Evolutionary conservation across 2,329 filamentous ascomycete species (phyloP).

Genomic region (Colletotrichum siamense): DNA sequence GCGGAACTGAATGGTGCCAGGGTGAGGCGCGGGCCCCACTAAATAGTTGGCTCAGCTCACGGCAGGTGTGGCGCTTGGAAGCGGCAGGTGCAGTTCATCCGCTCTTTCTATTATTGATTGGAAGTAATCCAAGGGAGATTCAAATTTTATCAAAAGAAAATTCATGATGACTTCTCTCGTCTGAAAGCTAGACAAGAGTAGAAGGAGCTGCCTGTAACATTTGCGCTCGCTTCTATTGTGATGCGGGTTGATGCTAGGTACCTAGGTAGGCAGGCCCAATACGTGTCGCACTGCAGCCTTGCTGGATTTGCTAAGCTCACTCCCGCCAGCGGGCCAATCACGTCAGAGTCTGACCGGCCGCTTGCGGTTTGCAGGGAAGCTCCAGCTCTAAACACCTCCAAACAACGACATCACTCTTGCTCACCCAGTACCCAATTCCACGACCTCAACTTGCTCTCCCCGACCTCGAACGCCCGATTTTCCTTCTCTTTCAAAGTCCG

Average conservation of each 20-base stretch:
- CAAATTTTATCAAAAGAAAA: background rate
- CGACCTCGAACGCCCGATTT: background rate
- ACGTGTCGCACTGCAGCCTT: conserved; percentile 25
- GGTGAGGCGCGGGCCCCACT: conserved; percentile 2
- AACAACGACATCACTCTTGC: conserved; percentile 21
- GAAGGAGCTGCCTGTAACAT: background rate
- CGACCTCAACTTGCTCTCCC: background rate
- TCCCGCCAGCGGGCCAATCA: conserved; percentile 10
- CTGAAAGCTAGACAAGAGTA: background rate
- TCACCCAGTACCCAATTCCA: background rate
- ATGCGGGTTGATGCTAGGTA: background rate
- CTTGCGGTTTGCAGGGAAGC: conserved; percentile 22
- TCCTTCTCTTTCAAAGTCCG: background rate
- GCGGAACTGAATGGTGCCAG: background rate
- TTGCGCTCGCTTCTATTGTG: background rate
- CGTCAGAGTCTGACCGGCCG: background rate
- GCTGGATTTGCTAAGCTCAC: conserved; percentile 16
- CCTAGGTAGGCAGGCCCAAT: conserved; percentile 2
- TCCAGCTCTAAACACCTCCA: conserved; percentile 18
- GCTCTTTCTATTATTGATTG: background rate
- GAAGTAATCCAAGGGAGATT: background rate
- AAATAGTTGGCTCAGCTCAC: background rate
- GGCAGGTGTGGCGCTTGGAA: background rate
- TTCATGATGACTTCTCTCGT: background rate
- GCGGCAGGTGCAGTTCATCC: background rate